Percentiles rank a stretch among this genome's conserved stretches.
Conservation (phyloP, 176 grass and related monocot species). For the Musa beccarii region DNA sequence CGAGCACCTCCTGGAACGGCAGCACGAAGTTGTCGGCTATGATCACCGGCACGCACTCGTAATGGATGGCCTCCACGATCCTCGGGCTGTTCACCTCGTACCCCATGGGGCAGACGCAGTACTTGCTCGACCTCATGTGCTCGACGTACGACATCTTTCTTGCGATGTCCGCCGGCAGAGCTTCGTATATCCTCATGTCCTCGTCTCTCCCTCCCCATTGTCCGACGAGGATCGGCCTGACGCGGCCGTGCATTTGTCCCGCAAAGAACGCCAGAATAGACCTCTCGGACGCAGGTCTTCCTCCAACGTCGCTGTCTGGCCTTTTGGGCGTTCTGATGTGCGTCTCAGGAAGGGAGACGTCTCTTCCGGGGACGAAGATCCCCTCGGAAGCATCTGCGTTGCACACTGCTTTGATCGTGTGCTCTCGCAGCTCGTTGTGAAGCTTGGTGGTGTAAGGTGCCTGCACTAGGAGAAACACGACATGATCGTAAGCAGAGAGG, state of each 20-base stretch:
- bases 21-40: slow-evolving; percentile 24
- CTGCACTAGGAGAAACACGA: slow-evolving; percentile 3
- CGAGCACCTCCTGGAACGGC: slow-evolving; percentile 35
- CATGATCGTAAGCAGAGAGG: no score
- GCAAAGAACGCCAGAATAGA: slow-evolving; percentile 32
- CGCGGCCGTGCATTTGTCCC: slow-evolving; percentile 22
- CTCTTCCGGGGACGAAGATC: slow-evolving; percentile 23
- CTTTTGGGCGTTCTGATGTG: not conserved
- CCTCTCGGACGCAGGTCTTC: not conserved
- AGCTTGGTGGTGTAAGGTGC: slow-evolving; percentile 29
- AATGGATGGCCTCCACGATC: slow-evolving; percentile 31
- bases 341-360: slow-evolving; percentile 33
- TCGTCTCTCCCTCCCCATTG: slow-evolving; percentile 27
- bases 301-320: not conserved
- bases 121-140: slow-evolving; percentile 27
- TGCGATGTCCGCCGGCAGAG: not conserved
- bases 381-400: slow-evolving; percentile 39
- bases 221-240: slow-evolving; percentile 23
- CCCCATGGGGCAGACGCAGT: slow-evolving; percentile 32
- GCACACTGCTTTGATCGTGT: slow-evolving; percentile 32
- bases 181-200: slow-evolving; percentile 22
- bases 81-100: slow-evolving; percentile 29
- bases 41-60: slow-evolving; percentile 38
- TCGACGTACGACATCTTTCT: slow-evolving; percentile 20
- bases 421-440: slow-evolving; percentile 16